Evolutionary conservation across 2,329 filamentous ascomycete genomes (phyloP), one percentile per base, ranked within the genome.

Genomic region (Tolypocladium inflatum): DNA sequence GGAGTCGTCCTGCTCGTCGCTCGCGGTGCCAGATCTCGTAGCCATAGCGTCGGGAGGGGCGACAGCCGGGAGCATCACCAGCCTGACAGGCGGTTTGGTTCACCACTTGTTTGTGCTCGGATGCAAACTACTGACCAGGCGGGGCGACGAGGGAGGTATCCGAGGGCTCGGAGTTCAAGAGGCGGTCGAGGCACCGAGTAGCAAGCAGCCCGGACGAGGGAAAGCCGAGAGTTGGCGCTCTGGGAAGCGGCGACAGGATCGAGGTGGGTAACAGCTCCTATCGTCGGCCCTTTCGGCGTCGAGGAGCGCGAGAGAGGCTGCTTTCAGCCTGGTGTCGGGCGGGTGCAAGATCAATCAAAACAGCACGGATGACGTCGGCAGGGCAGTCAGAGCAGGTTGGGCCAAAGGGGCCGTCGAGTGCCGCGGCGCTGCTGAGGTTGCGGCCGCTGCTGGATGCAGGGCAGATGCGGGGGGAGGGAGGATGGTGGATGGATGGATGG

Each of bases 1-100:
- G 48, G 80, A 84, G 67, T 83, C 80, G 62, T 81, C 75, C 59
- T 75, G 74, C 5, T 74, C 68, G 43, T 77, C 75, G 21, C 56
- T 52, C 9, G 55, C 54, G 6, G 48, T 30, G 26, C 63, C 64
- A 8, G 62, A 60, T 39, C 55, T 57, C 39, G 63, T 59, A n/a
- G 62, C 62, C 59, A 66, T 63, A 35, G 42, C 42, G 56, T 59
- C 58, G 30, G 55, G 51, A 37, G 63, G 39, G 54, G 63, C 61
- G 43, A 59, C 50, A n/a, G 61, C 57, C 51, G 62, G 55, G 54
- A 61, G 60, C 61, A 64, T 63, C 42, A 42, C 52, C 48, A 52
- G 48, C 48, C 15, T 52, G 4, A n/a, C 30, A 15, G 33, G 48
- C 30, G 30, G 30, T 35, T 9, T 21, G 30, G 4, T n/a, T 35